Conservation (phyloP, 805 yeast genomes). For the Candida ortonii region DNA sequence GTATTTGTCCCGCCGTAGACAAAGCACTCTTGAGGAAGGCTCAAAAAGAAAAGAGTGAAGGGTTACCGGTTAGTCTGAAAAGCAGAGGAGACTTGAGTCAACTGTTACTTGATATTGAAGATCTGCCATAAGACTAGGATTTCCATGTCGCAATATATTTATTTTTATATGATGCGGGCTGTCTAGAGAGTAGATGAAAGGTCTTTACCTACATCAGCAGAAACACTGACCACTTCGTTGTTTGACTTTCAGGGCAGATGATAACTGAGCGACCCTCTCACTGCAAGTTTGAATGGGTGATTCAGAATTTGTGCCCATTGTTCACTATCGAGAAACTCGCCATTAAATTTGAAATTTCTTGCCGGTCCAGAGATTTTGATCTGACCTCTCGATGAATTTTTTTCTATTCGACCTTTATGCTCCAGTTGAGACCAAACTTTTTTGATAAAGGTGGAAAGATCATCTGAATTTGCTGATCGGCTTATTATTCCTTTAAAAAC, state of each 20-base stretch:
- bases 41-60: constrained; percentile 21
- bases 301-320: constrained; percentile 32
- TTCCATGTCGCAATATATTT: no score
- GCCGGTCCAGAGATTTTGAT: constrained; percentile 32
- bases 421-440: constrained; percentile 24
- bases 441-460: constrained; percentile 12
- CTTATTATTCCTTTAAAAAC: constrained; percentile 28
- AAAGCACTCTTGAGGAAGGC: constrained; percentile 38
- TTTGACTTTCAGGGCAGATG: constrained; percentile 27
- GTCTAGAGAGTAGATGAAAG: neutral
- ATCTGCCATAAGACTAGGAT: constrained; percentile 19
- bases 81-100: constrained; percentile 44
- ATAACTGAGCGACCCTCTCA: constrained; percentile 34
- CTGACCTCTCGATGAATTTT: constrained; percentile 27
- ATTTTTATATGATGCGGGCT: neutral
- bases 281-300: constrained; percentile 26
- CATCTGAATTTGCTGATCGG: constrained; percentile 6
- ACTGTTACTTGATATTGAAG: constrained; percentile 36
- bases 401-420: constrained; percentile 16
- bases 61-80: constrained; percentile 24
- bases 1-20: constrained; percentile 59
- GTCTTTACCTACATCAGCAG: constrained; percentile 24
- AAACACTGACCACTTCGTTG: constrained; percentile 29
- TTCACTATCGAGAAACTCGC: constrained; percentile 22
- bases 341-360: constrained; percentile 25